Base-by-base conservation (phyloP, 169 alveolate genomes). In the Plasmodium fragile region DNA sequence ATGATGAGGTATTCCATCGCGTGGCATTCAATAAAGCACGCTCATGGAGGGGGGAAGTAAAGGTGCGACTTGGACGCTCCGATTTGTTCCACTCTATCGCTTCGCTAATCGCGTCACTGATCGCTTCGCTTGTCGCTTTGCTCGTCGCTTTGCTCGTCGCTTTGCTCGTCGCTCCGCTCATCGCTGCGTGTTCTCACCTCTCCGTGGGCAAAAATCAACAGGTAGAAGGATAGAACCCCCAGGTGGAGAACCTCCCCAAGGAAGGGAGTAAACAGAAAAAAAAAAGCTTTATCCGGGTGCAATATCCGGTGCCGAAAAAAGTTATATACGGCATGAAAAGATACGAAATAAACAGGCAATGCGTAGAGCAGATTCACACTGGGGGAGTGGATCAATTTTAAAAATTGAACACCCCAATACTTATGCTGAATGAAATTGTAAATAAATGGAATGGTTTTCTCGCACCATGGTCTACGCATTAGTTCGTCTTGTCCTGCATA, bases 401-500 rank as follows among this genome's bases (percentile, higher is more conserved):
- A 83, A 59, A 96, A 87, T 3, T 87, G 34, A 16, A 96, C 95
- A 43, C 83, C 92, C 97, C 97, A 96, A 79, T 96, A 96, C 32
- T 95, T 55, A 16, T 82, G 41, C 69, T 96, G 97, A 43, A 96
- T 96, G 70, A 79, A 94, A 22, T 52, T 92, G 79, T 96, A 96
- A n/a, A 92, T 34, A 59, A 82, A 78, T 28, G 97, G 97, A 32
- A 92, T 59, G 13, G 18, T 81, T 45, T 81, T 52, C 59, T 83
- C 52, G 71, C 97, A 96, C 97, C 97, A 96, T 18, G 96, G 95
- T 80, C 97, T 95, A n/a, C 71, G 73, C 34, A 72, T 22, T 0
- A 53, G 28, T 73, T 45, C n/a, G 53, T 13, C 32, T 10, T 69
- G n/a, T 2, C 34, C n/a, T n/a, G n/a, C 5, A 65, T 3, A 4